These are phyloP conservation scores for Hanseniaspora taiwanica DNA, from an alignment of 805 yeast genomes.

Conservation along the genomic window DNA sequence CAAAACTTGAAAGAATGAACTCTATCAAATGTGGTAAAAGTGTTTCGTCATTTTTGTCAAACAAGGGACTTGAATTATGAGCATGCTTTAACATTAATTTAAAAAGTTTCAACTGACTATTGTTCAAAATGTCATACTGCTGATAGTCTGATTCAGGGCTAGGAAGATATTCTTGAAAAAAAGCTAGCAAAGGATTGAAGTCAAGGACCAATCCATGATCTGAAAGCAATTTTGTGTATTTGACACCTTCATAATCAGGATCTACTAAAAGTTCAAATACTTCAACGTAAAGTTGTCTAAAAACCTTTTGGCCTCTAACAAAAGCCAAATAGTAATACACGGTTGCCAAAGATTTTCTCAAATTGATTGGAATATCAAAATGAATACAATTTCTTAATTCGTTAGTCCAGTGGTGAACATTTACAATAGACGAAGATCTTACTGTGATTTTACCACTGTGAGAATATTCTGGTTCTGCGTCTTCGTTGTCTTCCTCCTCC, in stretches of 20 bases:
- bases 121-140: slow-evolving; percentile 20
- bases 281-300: slow-evolving; percentile 45
- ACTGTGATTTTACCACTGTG: slow-evolving; percentile 49
- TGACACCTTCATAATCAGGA: slow-evolving; percentile 22
- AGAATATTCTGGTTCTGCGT: slow-evolving; percentile 24
- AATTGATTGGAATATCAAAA: slow-evolving; percentile 58
- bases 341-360: slow-evolving; percentile 47
- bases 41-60: slow-evolving; percentile 26
- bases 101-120: slow-evolving; percentile 34
- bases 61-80: slow-evolving; percentile 40
- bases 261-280: slow-evolving; percentile 45
- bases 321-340: slow-evolving; percentile 63
- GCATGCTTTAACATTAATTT: slow-evolving; percentile 39
- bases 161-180: slow-evolving; percentile 26
- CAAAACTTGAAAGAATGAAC: slow-evolving; percentile 35
- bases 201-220: slow-evolving; percentile 24
- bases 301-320: slow-evolving; percentile 56
- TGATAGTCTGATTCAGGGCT: slow-evolving; percentile 38
- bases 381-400: slow-evolving; percentile 68
- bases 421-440: slow-evolving; percentile 57
- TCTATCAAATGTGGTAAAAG: slow-evolving; percentile 37
- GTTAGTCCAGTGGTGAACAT: slow-evolving; percentile 75
- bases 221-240: slow-evolving; percentile 19
- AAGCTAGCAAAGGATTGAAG: slow-evolving; percentile 22
- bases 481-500: slow-evolving; percentile 19